A percentile compares a stretch with the other conserved stretches of the same genome.
phyloP scores from a whole-genome alignment of 2,329 filamentous ascomycete species.

The Talaromyces sp. region DNA sequence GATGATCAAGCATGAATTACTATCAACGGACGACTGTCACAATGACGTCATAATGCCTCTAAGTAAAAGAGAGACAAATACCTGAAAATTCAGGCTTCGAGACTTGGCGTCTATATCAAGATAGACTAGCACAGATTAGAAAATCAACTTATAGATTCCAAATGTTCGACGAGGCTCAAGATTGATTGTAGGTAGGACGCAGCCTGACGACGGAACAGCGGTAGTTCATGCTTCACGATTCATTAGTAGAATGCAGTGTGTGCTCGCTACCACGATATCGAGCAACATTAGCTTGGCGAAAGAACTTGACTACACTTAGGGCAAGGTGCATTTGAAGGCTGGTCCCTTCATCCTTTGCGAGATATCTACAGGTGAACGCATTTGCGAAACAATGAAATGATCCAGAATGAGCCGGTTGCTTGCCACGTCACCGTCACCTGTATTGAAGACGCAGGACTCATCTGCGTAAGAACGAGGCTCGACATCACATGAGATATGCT shows the following conservation, averaged over 20 bases:
- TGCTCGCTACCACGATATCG: not conserved
- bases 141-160: not conserved
- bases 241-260: not conserved
- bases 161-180: not conserved
- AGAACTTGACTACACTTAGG: not conserved
- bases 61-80: not conserved
- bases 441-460: not conserved
- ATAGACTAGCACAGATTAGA: not conserved
- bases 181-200: not conserved
- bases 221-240: not conserved
- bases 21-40: not conserved
- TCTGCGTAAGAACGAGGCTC: not conserved
- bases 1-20: not conserved
- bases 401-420: not conserved
- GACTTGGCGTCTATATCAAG: not conserved
- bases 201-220: not conserved
- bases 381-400: not conserved
- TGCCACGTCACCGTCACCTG: slow-evolving; percentile 11
- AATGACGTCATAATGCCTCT: not conserved
- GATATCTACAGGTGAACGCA: not conserved
- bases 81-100: not conserved
- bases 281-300: not conserved
- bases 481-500: not conserved
- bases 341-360: not conserved
- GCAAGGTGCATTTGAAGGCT: not conserved